A percentile compares a stretch with the other conserved stretches of the same genome.
Evolutionary conservation across 495 filamentous ascomycete species (phyloP).

Genomic region (Penicillium bialowiezense): DNA sequence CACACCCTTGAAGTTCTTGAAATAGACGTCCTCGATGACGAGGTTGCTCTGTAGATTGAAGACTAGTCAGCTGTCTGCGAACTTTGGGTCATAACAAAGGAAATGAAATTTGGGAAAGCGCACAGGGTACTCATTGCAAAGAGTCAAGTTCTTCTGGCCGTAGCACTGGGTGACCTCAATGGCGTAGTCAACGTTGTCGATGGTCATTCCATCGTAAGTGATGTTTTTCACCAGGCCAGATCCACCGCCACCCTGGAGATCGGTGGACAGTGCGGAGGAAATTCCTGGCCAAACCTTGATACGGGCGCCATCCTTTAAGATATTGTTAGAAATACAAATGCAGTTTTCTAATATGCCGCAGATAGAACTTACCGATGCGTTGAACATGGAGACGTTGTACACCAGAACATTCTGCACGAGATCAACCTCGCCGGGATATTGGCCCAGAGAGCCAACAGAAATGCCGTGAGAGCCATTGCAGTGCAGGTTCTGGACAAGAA

Average conservation of each 20-base stretch:
- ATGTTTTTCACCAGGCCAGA: constrained; percentile 53
- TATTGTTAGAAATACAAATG: background rate
- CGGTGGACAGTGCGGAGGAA: constrained; percentile 46
- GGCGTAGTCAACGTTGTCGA: constrained; percentile 60
- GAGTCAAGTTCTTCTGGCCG: constrained; percentile 58
- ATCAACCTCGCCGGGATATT: constrained; percentile 61
- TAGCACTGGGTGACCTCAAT: constrained; percentile 68
- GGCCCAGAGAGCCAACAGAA: constrained; percentile 65
- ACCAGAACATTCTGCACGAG: constrained; percentile 65
- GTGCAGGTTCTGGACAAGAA: constrained; percentile 65
- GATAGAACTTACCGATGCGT: constrained; percentile 44
- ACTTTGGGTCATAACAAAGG: background rate
- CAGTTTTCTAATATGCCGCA: background rate
- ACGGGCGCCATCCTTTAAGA: constrained; percentile 55
- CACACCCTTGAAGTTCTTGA: constrained; percentile 53
- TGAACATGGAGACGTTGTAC: constrained; percentile 65
- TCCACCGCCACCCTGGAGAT: constrained; percentile 62
- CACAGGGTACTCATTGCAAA: constrained; percentile 57
- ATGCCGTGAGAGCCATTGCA: constrained; percentile 77
- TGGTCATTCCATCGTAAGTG: constrained; percentile 53
- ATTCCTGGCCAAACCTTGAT: constrained; percentile 70
- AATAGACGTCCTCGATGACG: constrained; percentile 54
- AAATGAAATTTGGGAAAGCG: constrained; percentile 2
- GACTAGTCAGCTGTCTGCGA: background rate
- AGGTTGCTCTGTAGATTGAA: constrained; percentile 40